Evolutionary conservation across 2,329 filamentous ascomycete species (phyloP), one percentile per base, ranked within the genome.

Genomic region (Bipolaris zeicola): DNA sequence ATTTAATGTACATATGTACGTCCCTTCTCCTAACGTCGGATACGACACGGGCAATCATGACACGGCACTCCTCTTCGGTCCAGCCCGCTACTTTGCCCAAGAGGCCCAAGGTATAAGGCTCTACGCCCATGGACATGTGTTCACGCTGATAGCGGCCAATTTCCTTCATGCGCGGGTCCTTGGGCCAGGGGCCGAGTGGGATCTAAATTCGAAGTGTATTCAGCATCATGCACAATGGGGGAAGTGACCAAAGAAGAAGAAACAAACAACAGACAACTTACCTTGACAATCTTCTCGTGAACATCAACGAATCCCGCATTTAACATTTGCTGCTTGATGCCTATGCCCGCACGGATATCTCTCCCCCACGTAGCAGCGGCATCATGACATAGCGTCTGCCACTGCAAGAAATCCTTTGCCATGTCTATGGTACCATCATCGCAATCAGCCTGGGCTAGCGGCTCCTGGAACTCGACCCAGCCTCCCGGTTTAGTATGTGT

Each of bases 101-200:
- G 48, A 76, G 70, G 50, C 72, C 73, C 7, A 74, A 57, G 0
- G 73, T 75, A 43, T 75, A 75, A 6, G 73, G 73, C 54, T 74
- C 73, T 51, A 76, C 64, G 58, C 73, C 73, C 60, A 73, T 67
- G 44, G 63, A 56, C 64, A 75, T 66, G 60, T 74, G 70, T 51
- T 75, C 71, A 41, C 71, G 70, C 58, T 74, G 69, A 52, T 72
- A 81, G 26, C 76, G 70, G 14, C 81, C 81, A 20, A 83, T 77
- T 60, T 81, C 78, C 63, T 82, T 83, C 75, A 81, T 77, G 50
- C 78, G 78, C 1, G 75, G 73, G 47, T 83, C 80, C 48, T 79
- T 78, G 5, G 80, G 75, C 81, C 81, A 83, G 1, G 71, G 67
- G 13, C 72, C 72, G 22, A 74, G 61, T 13, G 73, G 73, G 22